Evolutionary conservation across 2,329 filamentous ascomycete genomes (phyloP).

Genomic region (Alternaria rosae): DNA sequence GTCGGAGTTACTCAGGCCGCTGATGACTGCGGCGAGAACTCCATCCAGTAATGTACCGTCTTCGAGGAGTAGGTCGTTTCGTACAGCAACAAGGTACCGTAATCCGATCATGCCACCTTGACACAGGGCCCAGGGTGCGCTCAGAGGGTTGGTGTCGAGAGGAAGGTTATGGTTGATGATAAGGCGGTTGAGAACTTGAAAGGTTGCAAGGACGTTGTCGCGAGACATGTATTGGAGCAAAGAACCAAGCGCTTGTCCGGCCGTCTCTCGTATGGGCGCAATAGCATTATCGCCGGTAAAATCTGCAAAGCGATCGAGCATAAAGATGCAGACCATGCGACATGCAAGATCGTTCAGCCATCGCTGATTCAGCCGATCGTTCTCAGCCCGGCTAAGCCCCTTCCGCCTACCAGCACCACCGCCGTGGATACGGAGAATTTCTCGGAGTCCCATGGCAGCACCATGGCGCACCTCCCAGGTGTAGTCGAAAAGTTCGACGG

Average conservation of each 20-base stretch:
- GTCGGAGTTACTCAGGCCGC: conserved; percentile 86
- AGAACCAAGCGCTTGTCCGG: conserved; percentile 91
- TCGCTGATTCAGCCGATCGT: conserved; percentile 77
- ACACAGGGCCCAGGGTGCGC: conserved; percentile 88
- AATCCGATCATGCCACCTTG: conserved; percentile 98
- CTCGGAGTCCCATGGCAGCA: conserved; percentile 91
- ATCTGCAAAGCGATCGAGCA: conserved; percentile 96
- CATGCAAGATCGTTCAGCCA: conserved; percentile 98
- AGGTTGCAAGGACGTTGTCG: conserved; percentile 82
- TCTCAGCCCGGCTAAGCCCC: conserved; percentile 74
- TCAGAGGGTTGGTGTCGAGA: conserved; percentile 60
- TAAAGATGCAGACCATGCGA: conserved; percentile 91
- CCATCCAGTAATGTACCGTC: conserved; percentile 90
- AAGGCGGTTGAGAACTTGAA: conserved; percentile 83
- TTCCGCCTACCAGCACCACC: conserved; percentile 80
- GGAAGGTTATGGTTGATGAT: conserved; percentile 82
- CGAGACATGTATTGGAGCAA: conserved; percentile 83
- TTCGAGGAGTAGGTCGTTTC: conserved; percentile 87
- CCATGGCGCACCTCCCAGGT: conserved; percentile 97
- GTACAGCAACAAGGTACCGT: conserved; percentile 91
- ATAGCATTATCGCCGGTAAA: conserved; percentile 98
- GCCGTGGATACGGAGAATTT: conserved; percentile 91
- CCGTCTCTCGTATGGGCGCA: conserved; percentile 92
- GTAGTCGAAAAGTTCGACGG: conserved; percentile 89
- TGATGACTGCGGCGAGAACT: conserved; percentile 91